Evolutionary conservation across 768 basidiomycete genomes (phyloP), one percentile per base, ranked within the genome.

Genomic region (Sporobolomyces pararoseus): DNA sequence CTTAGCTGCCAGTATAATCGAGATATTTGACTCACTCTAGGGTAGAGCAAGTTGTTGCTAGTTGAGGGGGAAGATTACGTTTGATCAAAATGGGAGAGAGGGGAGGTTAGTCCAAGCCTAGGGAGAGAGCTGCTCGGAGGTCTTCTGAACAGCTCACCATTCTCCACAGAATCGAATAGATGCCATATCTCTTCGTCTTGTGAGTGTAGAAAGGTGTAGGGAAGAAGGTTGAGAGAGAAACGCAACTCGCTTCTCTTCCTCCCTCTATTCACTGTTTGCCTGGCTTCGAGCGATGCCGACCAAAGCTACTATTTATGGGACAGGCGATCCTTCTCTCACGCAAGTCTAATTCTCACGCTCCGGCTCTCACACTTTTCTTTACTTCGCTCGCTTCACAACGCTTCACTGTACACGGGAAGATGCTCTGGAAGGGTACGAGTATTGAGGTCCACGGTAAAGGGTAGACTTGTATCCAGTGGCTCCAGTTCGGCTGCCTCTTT

Each of bases 31-130:
- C 77, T 60, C 50, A 80, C 80, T 65, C 77, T 78, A 27, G 92
- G 92, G 79, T 95, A 94, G 61, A 96, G 84, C 34, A 96, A 84
- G 78, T 96, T 95, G 82, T 94, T 93, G 83, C 92, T 79, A 71
- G 51, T 5, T 1, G 7, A 14, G 42, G 32, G 49, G 32, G 52
- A 29, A n/a, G n/a, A n/a, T n/a, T n/a, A 65, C 59, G 65, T 64
- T 72, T 65, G 14, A 53, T 31, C 47, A 14, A 21, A 42, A 6
- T 6, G 21, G 21, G 46, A 42, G 9, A 17, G 17, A 42, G 10
- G 6, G 61, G 23, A 7, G 51, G 14, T 51, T 25, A 23, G 54
- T 37, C 57, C n/a, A 14, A 2, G 44, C 37, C 32, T 34, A 27
- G 17, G 25, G 39, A n/a, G 13, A 42, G 39, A 5, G 37, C 23